phyloP scores from a whole-genome alignment of 2,329 filamentous ascomycete species.

The Cryphonectria naterciae region DNA sequence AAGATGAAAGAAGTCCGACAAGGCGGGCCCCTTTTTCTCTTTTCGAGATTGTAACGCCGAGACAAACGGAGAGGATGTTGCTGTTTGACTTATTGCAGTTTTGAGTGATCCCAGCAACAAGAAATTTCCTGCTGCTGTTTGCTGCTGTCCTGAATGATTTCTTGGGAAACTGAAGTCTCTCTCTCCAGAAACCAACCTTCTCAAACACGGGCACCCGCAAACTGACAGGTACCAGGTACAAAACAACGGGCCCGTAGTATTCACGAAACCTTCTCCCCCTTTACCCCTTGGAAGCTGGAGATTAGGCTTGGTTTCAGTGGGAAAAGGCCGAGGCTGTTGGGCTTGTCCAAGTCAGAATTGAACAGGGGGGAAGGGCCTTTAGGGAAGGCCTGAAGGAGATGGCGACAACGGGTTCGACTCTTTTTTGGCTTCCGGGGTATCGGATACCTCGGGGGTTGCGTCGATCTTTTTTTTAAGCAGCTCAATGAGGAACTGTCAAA shows the following conservation, averaged over 20 bases:
- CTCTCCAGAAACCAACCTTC: neutral
- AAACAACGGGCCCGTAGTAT: neutral
- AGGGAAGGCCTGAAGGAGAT: conserved; percentile 5
- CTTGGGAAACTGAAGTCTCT: neutral
- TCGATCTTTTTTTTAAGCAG: neutral
- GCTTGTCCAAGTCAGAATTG: conserved; percentile 7
- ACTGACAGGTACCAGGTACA: conserved; percentile 15
- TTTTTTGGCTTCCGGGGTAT: neutral
- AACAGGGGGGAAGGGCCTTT: conserved; percentile 19
- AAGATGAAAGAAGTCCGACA: neutral
- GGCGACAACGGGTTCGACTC: conserved; percentile 16
- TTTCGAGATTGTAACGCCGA: neutral
- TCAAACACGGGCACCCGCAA: neutral
- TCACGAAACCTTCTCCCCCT: conserved; percentile 1
- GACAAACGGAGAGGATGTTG: neutral
- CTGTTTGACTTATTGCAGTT: neutral
- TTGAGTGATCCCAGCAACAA: neutral
- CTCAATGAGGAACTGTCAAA: neutral
- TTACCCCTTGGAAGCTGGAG: conserved; percentile 19
- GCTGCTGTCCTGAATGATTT: conserved; percentile 5
- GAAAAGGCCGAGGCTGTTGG: conserved; percentile 17
- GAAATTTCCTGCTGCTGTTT: neutral
- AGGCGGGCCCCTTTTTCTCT: neutral
- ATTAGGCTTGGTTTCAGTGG: conserved; percentile 17
- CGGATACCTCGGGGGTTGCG: conserved; percentile 1